Evolutionary conservation across 805 yeast species (phyloP), one percentile per base, ranked within the genome.

Genomic region (Kuraishia capsulata): DNA sequence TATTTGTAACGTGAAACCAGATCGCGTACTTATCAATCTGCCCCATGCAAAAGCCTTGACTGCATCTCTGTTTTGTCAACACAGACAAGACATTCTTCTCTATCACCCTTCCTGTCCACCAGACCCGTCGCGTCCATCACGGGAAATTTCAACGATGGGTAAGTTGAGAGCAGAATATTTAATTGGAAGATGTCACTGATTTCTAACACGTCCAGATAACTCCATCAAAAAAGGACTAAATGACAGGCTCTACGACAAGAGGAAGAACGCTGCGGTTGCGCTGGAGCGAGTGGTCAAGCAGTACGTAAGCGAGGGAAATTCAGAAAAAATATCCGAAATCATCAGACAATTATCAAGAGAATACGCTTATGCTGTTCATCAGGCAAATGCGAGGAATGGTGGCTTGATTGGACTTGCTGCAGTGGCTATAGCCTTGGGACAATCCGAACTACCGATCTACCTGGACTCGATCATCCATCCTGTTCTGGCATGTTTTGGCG

Each of bases 381-480:
- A 85, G 61, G 78, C 96, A 37, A 70, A 83, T 69, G 86, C 95
- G 4, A 73, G 96, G 49, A 89, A 88, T 67, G 98, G 98, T 14
- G 97, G 97, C 0, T 69, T 90, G 31, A 90, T 95, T 47, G 97
- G 97, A 0, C 64, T 92, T 16, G 98, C 97, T 4, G 95, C 96
- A 10, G 92, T 88, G 3, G 88, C 96, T 0, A 89, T 92, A 40
- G 97, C 97, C 0, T 61, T 92, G 23, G 97, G 97, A 2, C 71
- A 73, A 30, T 76, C 76, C 47, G 90, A 89, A 35, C 86, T 92
- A 26, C 92, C 96, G 0, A 65, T 66, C 40, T 90, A 86, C 51
- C 60, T 92, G 36, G 92, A 86, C 42, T 84, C 78, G 38, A 88
- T 92, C 41, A 76, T 92, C 44, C 92, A 86, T 44, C 97, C 98